Evolutionary conservation across 2,329 filamentous ascomycete species (phyloP), one percentile per base, ranked within the genome.

Genomic region (Diaporthe batatas): DNA sequence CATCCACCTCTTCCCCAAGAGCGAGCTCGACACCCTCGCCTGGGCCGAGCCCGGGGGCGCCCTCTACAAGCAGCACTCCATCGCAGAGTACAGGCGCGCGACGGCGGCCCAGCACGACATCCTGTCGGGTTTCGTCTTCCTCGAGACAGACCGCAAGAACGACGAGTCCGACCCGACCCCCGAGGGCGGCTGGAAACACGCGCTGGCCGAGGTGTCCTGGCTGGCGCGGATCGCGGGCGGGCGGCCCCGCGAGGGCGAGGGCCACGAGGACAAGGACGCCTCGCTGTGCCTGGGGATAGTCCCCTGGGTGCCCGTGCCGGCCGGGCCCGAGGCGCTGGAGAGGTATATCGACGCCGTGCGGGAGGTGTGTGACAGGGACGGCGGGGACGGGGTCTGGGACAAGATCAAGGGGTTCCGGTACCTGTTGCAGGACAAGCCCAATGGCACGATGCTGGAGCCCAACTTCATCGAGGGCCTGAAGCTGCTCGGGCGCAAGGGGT

Each of bases 261-360:
- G 90, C 44, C 90, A 93, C 81, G 79, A 79, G 1, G 73, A 83
- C 51, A 80, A 81, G 3, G 87, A 91, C 69, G 85, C 85, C 18
- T 79, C 83, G 32, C 83, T 91, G 25, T 91, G 94, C 77, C 84
- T 91, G 2, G 95, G 89, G 0, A 89, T 95, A 75, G 88, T 98
- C 5, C 91, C 94, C 1, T 98, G 94, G 94, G 95, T 94, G n/a
- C 95, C 95, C 0, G 80, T 98, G 64, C 89, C 93, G 12, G 89
- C 90, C 54, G 91, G 93, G 0, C 79, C 87, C 0, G 84, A 81
- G 7, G 87, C 86, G 0, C 82, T 98, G 79, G 84, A 88, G 75
- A 81, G 83, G 75, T 98, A 97, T 80, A 84, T 97, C 7, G 82
- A 81, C 0, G 79, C 86, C 21, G 93, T 91, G 3, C 84, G 90